Percentiles rank a stretch among this genome's conserved stretches.
Conservation (phyloP, 208 protist genomes). For the Trypanosoma brucei region DNA sequence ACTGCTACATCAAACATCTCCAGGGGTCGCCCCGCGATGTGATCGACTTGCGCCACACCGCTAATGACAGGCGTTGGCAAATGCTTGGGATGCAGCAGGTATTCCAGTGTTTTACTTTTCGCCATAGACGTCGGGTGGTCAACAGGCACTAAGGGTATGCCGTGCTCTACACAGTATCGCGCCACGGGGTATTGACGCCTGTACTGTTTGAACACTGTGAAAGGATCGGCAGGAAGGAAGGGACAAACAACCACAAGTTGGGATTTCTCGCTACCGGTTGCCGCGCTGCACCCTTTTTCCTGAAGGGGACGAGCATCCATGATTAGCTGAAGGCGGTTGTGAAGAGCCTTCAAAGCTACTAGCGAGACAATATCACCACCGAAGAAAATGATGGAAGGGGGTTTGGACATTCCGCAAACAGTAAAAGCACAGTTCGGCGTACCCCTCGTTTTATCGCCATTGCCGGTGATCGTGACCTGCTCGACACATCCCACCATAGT, state of each 20-base stretch:
- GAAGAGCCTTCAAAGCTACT: constrained; percentile 61
- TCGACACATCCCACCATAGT: too few species aligned
- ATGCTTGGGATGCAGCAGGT: constrained; percentile 34
- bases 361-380: constrained; percentile 78
- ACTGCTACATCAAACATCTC: constrained; percentile 67
- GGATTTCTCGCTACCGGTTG: neutral
- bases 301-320: neutral
- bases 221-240: constrained; percentile 44
- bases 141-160: constrained; percentile 57
- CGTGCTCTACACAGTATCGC: constrained; percentile 61
- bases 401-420: neutral
- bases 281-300: neutral
- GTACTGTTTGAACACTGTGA: constrained; percentile 30
- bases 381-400: constrained; percentile 67
- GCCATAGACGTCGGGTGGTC: constrained; percentile 63
- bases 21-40: constrained; percentile 31
- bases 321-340: constrained; percentile 47
- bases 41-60: neutral
- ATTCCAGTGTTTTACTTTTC: constrained; percentile 40
- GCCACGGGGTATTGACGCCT: constrained; percentile 72
- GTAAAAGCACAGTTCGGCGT: neutral
- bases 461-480: too few species aligned
- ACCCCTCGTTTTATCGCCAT: neutral
- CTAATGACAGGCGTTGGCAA: neutral
- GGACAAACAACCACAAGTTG: constrained; percentile 77